Base-by-base conservation (phyloP, 106 monocot species). In the Dioscorea dumetorum region DNA sequence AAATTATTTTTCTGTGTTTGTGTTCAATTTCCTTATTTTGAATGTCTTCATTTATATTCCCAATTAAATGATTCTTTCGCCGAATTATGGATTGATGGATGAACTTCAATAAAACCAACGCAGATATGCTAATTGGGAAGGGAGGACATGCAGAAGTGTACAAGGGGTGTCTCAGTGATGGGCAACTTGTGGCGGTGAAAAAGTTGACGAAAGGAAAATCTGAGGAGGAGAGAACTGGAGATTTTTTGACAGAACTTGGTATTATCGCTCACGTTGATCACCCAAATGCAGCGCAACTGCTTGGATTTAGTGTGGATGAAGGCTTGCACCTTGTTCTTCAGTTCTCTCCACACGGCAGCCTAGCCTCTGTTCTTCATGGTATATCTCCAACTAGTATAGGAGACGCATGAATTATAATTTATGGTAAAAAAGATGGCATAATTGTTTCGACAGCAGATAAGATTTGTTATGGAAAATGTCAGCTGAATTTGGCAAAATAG, bases 141-240 rank as follows among this genome's bases (percentile, higher is more conserved):
- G 97, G 97, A 58, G 97, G 97, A 8, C 92, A 99, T 76, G 97
- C 97, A 17, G 82, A 90, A 67, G 97, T 99, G 10, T 99, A 92
- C 67, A 82, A 79, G 58, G 97, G 97, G 12, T 62, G 73, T 22
- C 77, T 93, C 54, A 64, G 73, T 12, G 84, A 92, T 53, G 92
- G 90, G 7, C 87, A 87, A 57, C 65, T 99, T 12, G 87, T 99
- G 13, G 97, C 97, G 5, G 90, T 99, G 72, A 99, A 99, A 76
- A 89, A 71, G 65, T 49, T 93, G 73, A 93, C 74, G 61, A 99
- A 82, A 64, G 81, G 71, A 12, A 72, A 79, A 17, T 84, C 74
- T 5, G 83, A 90, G 74, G 97, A 93, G 62, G 79, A 84, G 67
- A 82, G 87, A 48, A 68, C 77, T 10, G 66, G 69, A 22, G 97